These are phyloP conservation scores for Laguncularia racemosa DNA, from an alignment of 345 rosid species.

Conservation along the genomic window DNA sequence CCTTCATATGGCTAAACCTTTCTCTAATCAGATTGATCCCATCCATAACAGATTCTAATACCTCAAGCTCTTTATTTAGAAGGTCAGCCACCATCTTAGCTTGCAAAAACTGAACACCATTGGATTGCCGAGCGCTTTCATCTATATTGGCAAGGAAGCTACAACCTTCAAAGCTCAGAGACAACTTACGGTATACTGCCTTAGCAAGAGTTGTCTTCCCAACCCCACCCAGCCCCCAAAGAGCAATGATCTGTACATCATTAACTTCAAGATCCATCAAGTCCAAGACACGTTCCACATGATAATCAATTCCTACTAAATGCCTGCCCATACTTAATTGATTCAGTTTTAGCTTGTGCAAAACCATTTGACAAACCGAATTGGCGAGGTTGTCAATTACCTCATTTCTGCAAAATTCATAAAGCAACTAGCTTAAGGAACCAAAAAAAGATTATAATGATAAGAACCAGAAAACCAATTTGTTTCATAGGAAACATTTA, in stretches of 20 bases:
- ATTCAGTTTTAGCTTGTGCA: too few relatives aligned
- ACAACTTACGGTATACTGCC: constrained; percentile 6
- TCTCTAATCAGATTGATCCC: neutral
- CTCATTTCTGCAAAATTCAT: too few relatives aligned
- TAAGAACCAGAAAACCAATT: too few relatives aligned
- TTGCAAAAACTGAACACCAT: neutral
- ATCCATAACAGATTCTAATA: neutral
- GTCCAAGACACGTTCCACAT: neutral
- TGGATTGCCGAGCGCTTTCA: neutral
- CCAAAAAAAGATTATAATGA: too few relatives aligned
- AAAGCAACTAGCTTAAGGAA: too few relatives aligned
- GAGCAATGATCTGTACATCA: neutral
- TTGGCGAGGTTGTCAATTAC: too few relatives aligned
- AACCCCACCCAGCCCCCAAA: neutral
- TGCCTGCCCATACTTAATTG: too few relatives aligned
- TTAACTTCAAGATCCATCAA: neutral
- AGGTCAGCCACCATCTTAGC: constrained; percentile 3
- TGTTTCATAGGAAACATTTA: too few relatives aligned
- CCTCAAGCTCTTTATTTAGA: neutral
- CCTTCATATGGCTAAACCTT: neutral
- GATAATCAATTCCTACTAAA: constrained; percentile 2
- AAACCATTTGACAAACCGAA: too few relatives aligned
- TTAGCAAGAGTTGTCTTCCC: constrained; percentile 7
- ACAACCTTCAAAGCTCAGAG: constrained; percentile 6
- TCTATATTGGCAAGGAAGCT: constrained; percentile 25